Base-by-base conservation (phyloP, 495 filamentous ascomycete genomes). In the Patellaria atrata region DNA sequence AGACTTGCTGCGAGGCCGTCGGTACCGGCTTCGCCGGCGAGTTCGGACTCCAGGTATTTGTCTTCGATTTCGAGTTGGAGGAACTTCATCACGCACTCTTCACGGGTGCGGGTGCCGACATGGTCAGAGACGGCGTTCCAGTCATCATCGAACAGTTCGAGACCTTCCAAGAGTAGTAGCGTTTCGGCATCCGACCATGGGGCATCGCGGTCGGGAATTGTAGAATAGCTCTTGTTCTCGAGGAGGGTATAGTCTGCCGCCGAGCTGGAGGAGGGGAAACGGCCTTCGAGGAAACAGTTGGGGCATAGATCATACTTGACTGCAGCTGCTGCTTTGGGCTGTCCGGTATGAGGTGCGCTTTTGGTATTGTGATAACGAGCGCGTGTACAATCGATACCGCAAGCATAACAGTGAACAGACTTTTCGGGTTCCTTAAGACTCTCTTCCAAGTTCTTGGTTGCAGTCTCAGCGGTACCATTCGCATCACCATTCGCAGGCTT, bases 81-180 rank as follows among this genome's bases (percentile, higher is more conserved):
- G 64, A 97, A 97, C 52, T 93, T 86, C 48, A 94, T 63, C 17
- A 94, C 84, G 56, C 89, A 97, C 60, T 97, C 83, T 59, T 97
- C 89, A 23, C 82, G 68, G n/a, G 83, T 93, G 27, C 85, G 71
- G 2, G 82, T 85, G 21, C 80, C 80, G 18, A 97, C 89, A 47
- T 93, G 79, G 39, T 83, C 83, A 1, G 89, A 72, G 38, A 97
- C 84, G 44, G 79, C 71, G 34, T 82, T 79, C 89, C 89, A 97
- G 58, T 94, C 78, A 20, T 97, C 91, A 43, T 94, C 85, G 45
- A 79, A 86, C 44, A 76, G 66, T 63, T 97, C 89, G 35, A 97
- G 56, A 8, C 72, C 89, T 56, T 97, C 89, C 3, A 97, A 67
- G 9, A 97, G 65, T 20, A 81, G 63, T 8, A 94, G 68, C 5